These are phyloP conservation scores for Phytophthora ohioensis DNA, from an alignment of 352 stramenopile species.

Conservation along the genomic window DNA sequence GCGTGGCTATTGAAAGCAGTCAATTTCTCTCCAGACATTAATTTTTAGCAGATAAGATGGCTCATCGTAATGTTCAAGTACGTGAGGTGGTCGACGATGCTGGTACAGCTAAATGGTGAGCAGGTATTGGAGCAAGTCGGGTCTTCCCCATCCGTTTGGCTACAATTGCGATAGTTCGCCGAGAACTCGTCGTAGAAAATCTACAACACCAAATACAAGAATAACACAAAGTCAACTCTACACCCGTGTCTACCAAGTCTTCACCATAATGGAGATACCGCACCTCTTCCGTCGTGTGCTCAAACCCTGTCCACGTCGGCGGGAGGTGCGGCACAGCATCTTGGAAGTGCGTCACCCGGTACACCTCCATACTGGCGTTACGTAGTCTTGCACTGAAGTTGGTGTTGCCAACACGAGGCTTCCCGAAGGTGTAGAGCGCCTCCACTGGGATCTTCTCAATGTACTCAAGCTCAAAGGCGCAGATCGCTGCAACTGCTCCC, in stretches of 20 bases:
- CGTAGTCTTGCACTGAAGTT: constrained; percentile 68
- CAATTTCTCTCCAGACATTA: constrained; percentile 13
- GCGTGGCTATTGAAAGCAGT: constrained; percentile 20
- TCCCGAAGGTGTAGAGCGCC: constrained; percentile 78
- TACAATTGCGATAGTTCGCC: constrained; percentile 65
- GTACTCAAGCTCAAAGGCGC: constrained; percentile 76
- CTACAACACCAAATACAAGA: constrained; percentile 35
- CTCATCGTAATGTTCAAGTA: constrained; percentile 92
- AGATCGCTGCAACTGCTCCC: constrained; percentile 75
- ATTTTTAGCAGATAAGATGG: constrained; percentile 82
- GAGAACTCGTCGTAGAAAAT: constrained; percentile 89
- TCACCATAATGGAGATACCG: constrained; percentile 2
- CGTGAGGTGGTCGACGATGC: constrained; percentile 86
- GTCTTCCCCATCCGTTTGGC: constrained; percentile 71
- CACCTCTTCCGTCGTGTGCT: constrained; percentile 81
- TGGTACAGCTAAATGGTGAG: constrained; percentile 80
- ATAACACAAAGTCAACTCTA: constrained; percentile 13
- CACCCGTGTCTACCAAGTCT: background rate
- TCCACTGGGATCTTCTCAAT: constrained; percentile 65
- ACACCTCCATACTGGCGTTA: constrained; percentile 66
- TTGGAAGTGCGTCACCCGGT: constrained; percentile 80
- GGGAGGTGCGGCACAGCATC: constrained; percentile 84
- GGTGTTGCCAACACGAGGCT: constrained; percentile 77
- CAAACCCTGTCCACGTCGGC: constrained; percentile 78
- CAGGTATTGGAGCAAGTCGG: constrained; percentile 71